phyloP scores from a whole-genome alignment of 805 yeast genomes.

The Cyberlindnera amylophila region DNA sequence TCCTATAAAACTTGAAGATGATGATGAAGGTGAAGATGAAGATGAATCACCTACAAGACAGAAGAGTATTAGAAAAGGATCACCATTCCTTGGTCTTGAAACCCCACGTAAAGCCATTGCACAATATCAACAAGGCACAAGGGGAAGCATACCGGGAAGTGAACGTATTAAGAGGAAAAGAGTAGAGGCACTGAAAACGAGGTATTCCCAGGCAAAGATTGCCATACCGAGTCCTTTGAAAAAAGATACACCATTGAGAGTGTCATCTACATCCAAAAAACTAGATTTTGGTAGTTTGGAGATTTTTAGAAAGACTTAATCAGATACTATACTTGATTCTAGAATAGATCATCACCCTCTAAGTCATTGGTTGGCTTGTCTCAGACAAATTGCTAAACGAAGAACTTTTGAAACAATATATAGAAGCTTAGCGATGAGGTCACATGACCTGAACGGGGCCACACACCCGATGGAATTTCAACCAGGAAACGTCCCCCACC shows the following conservation, averaged over 20 bases:
- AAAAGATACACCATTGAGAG: not conserved
- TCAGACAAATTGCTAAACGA: not conserved
- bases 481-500: no score
- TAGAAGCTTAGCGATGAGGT: no score
- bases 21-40: constrained; percentile 14
- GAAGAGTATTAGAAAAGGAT: not conserved
- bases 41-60: constrained; percentile 25
- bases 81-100: constrained; percentile 15
- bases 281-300: constrained; percentile 10
- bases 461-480: no score
- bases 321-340: no score
- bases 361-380: not conserved
- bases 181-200: constrained; percentile 34
- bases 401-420: no score
- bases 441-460: no score
- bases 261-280: constrained; percentile 5
- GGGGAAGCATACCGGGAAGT: constrained; percentile 34
- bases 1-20: constrained; percentile 5
- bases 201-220: constrained; percentile 31
- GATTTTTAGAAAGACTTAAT: constrained; percentile 8
- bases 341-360: not conserved
- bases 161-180: constrained; percentile 32
- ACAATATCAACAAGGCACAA: constrained; percentile 2
- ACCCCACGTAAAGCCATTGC: constrained; percentile 21
- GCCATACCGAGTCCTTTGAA: constrained; percentile 38